Evolutionary conservation across 768 basidiomycete genomes (phyloP), one percentile per base, ranked within the genome.

Genomic region (Amanita exitialis): DNA sequence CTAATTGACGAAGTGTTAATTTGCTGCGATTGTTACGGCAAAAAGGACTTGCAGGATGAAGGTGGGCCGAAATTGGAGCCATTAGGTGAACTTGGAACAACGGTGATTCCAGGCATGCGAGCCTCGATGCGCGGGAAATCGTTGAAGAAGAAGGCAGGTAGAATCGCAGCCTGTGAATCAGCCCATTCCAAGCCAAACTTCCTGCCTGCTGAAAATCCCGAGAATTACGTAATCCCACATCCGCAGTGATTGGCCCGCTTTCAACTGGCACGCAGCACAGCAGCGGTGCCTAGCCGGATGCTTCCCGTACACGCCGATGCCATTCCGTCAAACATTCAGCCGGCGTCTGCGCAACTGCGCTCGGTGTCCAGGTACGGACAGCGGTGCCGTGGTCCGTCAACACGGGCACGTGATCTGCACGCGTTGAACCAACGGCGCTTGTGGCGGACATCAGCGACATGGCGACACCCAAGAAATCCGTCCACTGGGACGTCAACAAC

Each of bases 401-500:
- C 58, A 49, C 58, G 56, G 45, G 37, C 62, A 61, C 60, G 62
- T 63, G 62, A 60, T 47, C 35, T 2, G 28, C 55, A 4, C 62
- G 62, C 60, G 60, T 49, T 49, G 39, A 56, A 43, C 44, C 25
- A 15, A n/a, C n/a, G n/a, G n/a, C n/a, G n/a, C n/a, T n/a, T n/a
- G n/a, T n/a, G n/a, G n/a, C n/a, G 27, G 13, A 27, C 13, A n/a
- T 13, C 42, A 38, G 35, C 21, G 52, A 49, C 34, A 23, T 50
- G 61, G 69, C 57, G 37, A 74, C 71, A 38, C 72, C 74, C 6
- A 71, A 64, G 60, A 76, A 75, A 58, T 62, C 66, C 20, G 77
- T 79, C 0, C 77, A 78, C 52, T 82, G 78, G 78, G 72, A 71
- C 18, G 63, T 69, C 3, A 67, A 73, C 41, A 57, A 69, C n/a